Base-by-base conservation (phyloP, 352 stramenopile species). In the Globisporangium polare region DNA sequence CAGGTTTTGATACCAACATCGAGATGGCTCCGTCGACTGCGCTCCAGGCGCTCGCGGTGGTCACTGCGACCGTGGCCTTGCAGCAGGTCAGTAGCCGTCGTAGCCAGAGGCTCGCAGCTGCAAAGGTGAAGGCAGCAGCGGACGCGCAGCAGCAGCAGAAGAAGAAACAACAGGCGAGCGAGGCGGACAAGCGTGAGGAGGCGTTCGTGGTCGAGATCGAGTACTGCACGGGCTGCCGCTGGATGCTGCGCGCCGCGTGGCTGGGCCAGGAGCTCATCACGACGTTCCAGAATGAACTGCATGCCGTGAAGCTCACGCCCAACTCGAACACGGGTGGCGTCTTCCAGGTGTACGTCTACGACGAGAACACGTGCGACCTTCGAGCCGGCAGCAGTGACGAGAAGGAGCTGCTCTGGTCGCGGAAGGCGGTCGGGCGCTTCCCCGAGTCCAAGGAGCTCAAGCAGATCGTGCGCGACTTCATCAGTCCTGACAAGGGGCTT, bases 361-460 rank as follows among this genome's bases (percentile, higher is more conserved):
- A 74, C 29, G 60, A 66, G 52, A 59, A 61, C 24, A 50, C 27
- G 9, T 55, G 43, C 33, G 24, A 54, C 12, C 24, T 50, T 5
- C 22, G 35, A 24, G 68, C 62, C 26, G 63, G 69, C 37, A 60
- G 71, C 37, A 65, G 51, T 4, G 70, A 72, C 8, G 77, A 86
- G 33, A 71, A 74, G 29, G 71, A 88, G 51, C 54, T 96, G 55
- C 53, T 97, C 26, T 97, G 90, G 88, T 94, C 94, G 67, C 79
- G 92, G 58, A 89, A 86, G 66, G 68, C 76, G 13, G 69, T 75
- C 8, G 80, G 89, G 6, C 68, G 82, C 50, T 98, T 98, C 73
- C 94, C 94, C 2, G 88, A 98, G 69, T 82, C 87, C 45, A 96
- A 97, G 67, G 88, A 97, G 73, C 63, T 98, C 42, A 98, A 98